These are phyloP conservation scores for Gamsiella multidivaricata DNA, from an alignment of 192 early-diverging fungal species.

Conservation along the genomic window DNA sequence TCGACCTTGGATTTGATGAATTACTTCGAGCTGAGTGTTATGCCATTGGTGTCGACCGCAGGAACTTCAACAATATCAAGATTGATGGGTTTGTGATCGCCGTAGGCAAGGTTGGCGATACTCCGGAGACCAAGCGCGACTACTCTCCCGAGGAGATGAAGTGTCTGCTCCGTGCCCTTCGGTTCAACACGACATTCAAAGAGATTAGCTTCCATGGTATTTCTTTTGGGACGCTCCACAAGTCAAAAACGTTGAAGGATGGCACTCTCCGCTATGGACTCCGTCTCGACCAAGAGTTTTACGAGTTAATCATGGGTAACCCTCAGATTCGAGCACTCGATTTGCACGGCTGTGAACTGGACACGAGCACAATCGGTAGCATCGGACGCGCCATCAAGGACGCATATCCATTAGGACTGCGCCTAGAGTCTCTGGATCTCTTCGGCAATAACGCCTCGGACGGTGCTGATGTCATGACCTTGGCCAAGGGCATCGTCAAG, in stretches of 20 bases:
- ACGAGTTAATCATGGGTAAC: conserved; percentile 51
- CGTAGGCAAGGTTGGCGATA: conserved; percentile 19
- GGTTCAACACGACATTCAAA: conserved; percentile 51
- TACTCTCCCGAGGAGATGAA: conserved; percentile 50
- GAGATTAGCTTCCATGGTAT: conserved; percentile 41
- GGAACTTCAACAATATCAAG: conserved; percentile 20
- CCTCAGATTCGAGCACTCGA: conserved; percentile 41
- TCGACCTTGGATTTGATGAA: conserved; percentile 48
- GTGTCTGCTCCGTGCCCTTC: conserved; percentile 34
- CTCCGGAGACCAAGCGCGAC: conserved; percentile 15
- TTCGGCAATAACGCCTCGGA: conserved; percentile 43
- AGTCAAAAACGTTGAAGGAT: conserved; percentile 43
- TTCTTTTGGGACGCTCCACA: conserved; percentile 35
- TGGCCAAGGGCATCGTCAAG: conserved; percentile 53
- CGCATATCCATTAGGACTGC: conserved; percentile 17
- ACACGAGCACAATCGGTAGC: conserved; percentile 35
- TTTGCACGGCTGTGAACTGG: conserved; percentile 28
- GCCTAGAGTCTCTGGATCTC: conserved; percentile 30
- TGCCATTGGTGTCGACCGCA: conserved; percentile 35
- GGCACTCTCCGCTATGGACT: conserved; percentile 50
- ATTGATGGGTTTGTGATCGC: conserved; percentile 25
- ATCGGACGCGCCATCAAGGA: conserved; percentile 43
- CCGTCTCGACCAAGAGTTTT: conserved; percentile 47
- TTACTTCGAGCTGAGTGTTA: conserved; percentile 28
- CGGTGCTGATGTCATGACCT: conserved; percentile 47